Conservation (phyloP, 2,329 filamentous ascomycete species). For the Podosphaera xanthii region DNA sequence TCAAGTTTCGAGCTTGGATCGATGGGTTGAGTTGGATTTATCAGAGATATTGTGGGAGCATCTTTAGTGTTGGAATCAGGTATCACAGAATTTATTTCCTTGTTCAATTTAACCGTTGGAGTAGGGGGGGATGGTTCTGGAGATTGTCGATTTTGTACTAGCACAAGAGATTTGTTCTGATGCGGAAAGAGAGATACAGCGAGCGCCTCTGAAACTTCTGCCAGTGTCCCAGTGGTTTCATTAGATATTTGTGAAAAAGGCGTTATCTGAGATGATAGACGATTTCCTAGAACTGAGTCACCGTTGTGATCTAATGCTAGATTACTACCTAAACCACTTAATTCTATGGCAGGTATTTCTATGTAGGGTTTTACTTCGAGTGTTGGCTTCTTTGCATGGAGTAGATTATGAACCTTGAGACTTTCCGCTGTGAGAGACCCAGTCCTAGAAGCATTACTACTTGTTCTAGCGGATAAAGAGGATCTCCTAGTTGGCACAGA, state of each 20-base stretch:
- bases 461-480: conserved; percentile 39
- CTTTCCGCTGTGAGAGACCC: conserved; percentile 36
- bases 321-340: background rate
- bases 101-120: background rate
- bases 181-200: conserved; percentile 39
- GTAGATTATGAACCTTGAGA: conserved; percentile 28
- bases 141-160: conserved; percentile 21
- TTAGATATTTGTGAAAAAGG: conserved; percentile 39
- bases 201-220: conserved; percentile 38
- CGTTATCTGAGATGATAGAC: conserved; percentile 31
- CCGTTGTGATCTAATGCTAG: conserved; percentile 24
- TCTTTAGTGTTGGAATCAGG: background rate
- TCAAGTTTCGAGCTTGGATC: conserved; percentile 31
- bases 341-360: background rate
- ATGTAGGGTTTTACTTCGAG: background rate
- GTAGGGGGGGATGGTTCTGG: conserved; percentile 5
- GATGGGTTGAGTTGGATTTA: conserved; percentile 28
- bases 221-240: conserved; percentile 33
- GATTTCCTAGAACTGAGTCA: conserved; percentile 29
- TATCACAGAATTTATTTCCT: background rate
- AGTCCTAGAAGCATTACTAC: conserved; percentile 28
- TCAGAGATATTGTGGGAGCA: conserved; percentile 16
- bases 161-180: conserved; percentile 38
- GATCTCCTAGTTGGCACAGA: conserved; percentile 32
- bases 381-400: conserved; percentile 8